Evolutionary conservation across 2,329 filamentous ascomycete genomes (phyloP).

Genomic region (Cryphonectria parasitica): DNA sequence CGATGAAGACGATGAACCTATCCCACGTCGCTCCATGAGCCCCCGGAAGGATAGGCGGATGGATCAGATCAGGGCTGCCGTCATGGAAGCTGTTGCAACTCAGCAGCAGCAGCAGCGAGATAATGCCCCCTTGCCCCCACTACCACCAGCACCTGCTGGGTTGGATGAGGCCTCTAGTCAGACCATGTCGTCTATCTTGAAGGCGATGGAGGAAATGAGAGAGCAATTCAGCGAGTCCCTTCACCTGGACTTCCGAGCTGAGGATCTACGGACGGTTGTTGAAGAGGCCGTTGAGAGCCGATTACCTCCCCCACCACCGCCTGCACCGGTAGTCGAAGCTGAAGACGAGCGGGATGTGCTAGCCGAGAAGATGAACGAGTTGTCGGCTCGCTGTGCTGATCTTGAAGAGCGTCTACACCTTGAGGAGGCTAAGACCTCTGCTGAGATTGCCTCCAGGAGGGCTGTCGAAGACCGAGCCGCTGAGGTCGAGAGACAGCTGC

Average conservation of each 20-base stretch:
- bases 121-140: slow-evolving; percentile 36
- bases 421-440: slow-evolving; percentile 53
- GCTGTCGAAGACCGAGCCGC: slow-evolving; percentile 57
- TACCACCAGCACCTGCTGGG: slow-evolving; percentile 29
- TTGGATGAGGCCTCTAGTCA: slow-evolving; percentile 37
- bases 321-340: slow-evolving; percentile 41
- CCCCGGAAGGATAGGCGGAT: slow-evolving; percentile 77
- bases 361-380: slow-evolving; percentile 58
- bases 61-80: slow-evolving; percentile 77
- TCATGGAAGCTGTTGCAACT: slow-evolving; percentile 72
- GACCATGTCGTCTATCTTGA: slow-evolving; percentile 58
- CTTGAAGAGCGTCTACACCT: slow-evolving; percentile 60
- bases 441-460: slow-evolving; percentile 53
- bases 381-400: slow-evolving; percentile 63
- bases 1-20: slow-evolving; percentile 75
- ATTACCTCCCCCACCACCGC: slow-evolving; percentile 54
- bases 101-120: slow-evolving; percentile 63
- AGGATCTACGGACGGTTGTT: slow-evolving; percentile 64
- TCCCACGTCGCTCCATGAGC: slow-evolving; percentile 71
- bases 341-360: slow-evolving; percentile 53
- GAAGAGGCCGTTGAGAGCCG: slow-evolving; percentile 65
- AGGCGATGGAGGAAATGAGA: slow-evolving; percentile 69
- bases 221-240: slow-evolving; percentile 53
- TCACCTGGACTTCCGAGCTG: slow-evolving; percentile 49
- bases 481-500: slow-evolving; percentile 58